These are phyloP conservation scores for Fusarium tanahbumbuense DNA, from an alignment of 2,329 filamentous ascomycete species.

Conservation along the genomic window DNA sequence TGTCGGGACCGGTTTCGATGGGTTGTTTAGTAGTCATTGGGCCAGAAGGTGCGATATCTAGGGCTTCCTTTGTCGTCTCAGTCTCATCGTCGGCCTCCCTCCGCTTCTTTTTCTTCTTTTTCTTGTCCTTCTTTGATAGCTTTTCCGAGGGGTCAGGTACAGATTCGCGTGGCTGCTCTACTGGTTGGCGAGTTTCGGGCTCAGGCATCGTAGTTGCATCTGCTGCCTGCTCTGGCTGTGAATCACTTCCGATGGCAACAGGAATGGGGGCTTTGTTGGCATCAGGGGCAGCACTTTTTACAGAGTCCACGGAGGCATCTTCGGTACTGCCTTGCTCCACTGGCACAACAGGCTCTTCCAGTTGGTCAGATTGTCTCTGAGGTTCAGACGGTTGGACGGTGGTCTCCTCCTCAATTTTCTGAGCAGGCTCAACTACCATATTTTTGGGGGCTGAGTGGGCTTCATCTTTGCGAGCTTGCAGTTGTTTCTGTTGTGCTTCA, in stretches of 20 bases:
- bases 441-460: background rate
- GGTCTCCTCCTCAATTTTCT: background rate
- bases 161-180: background rate
- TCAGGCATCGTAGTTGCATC: background rate
- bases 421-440: background rate
- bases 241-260: background rate
- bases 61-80: background rate
- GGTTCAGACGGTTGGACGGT: background rate
- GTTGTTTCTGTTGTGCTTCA: background rate
- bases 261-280: background rate
- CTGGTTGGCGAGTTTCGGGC: background rate
- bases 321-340: background rate
- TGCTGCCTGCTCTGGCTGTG: background rate
- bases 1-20: background rate
- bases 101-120: slow-evolving; percentile 49
- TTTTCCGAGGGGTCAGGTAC: slow-evolving; percentile 7
- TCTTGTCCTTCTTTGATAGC: slow-evolving; percentile 47
- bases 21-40: background rate
- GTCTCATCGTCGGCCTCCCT: slow-evolving; percentile 21
- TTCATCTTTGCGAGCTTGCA: background rate
- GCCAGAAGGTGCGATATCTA: background rate
- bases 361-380: background rate
- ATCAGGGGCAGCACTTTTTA: background rate
- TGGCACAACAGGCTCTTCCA: background rate
- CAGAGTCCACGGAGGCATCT: background rate